Evolutionary conservation across 306 rosid genomes (phyloP), one percentile per base, ranked within the genome.

Genomic region (Cercis canadensis): DNA sequence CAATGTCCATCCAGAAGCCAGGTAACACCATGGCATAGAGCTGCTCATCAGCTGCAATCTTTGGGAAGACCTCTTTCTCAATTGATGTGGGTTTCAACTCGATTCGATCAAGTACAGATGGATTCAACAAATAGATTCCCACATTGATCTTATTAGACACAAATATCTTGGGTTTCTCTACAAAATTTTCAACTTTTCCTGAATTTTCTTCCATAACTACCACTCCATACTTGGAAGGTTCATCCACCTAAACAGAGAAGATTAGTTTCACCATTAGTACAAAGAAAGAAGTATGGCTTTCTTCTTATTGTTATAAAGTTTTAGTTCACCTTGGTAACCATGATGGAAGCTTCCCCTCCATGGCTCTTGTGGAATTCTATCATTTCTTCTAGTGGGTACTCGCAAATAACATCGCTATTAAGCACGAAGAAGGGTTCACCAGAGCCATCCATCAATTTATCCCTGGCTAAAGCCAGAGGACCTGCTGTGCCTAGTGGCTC

Each of bases 401-500:
- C 91, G 29, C 85, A 83, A 75, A 86, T 86, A 64, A 86, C 91
- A 56, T 86, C 91, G 54, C 91, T 83, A 75, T 86, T 86, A 64
- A 86, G 91, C 70, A 86, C 88, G 52, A 86, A 86, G 50, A 86
- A 86, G n/a, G 91, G 91, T 67, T 83, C 81, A 4, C 91, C 88
- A 21, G 85, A 81, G 14, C 45, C 65, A 34, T 86, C 88, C 6
- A 81, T 60, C 46, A 86, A 81, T 70, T 86, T 86, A 79, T 81
- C 88, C 69, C 91, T 81, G 21, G 91, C 91, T 65, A 86, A 88
- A 64, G 91, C 91, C 58, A 86, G 83, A 73, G 91, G 88, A 64
- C 91, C 88, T 56, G 88, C 91, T 37, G 91, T 86, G 36, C 91
- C 91, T 0, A 86, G 91, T 52, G 91, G 91, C 51, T 86, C 91